Percentiles rank a stretch among this genome's conserved stretches.
Conservation (phyloP, 148 eudicot species). For the Pharnaceum exiguum region DNA sequence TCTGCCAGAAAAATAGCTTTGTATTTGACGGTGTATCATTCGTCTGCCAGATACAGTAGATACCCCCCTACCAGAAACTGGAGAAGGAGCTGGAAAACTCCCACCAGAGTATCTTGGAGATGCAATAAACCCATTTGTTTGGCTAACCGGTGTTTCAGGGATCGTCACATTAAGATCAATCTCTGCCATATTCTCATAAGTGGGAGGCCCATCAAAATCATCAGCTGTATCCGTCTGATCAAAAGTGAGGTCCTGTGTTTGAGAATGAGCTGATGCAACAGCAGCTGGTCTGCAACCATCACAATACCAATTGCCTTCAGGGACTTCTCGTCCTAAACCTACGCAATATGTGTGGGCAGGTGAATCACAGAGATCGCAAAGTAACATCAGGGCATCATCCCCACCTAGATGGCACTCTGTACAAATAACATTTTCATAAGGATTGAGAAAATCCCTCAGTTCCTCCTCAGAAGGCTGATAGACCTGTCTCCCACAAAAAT, state of each 20-base stretch:
- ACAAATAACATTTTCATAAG: conserved; percentile 78
- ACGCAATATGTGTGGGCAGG: conserved; percentile 97
- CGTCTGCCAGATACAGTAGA: conserved; percentile 66
- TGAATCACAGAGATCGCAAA: conserved; percentile 93
- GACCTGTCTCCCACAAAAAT: conserved; percentile 45
- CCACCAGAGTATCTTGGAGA: conserved; percentile 45
- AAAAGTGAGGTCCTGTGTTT: conserved; percentile 36
- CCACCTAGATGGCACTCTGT: conserved; percentile 93
- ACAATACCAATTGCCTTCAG: conserved; percentile 96
- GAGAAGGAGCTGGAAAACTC: conserved; percentile 38
- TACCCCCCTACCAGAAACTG: conserved; percentile 45
- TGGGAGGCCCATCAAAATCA: conserved; percentile 35
- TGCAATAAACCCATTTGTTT: conserved; percentile 31
- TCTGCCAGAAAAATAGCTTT: conserved; percentile 25
- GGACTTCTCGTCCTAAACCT: conserved; percentile 85
- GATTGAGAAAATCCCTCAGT: conserved; percentile 72
- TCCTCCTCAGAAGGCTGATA: conserved; percentile 97
- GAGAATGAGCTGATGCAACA: conserved; percentile 43
- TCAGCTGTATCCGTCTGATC: conserved; percentile 29
- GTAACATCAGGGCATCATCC: conserved; percentile 89
- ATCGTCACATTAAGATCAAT: conserved; percentile 74
- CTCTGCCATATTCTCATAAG: conserved; percentile 56
- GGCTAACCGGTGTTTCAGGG: conserved; percentile 67
- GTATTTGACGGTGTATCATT: conserved; percentile 50
- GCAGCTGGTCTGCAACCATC: conserved; percentile 87